phyloP scores from a whole-genome alignment of 2,329 filamentous ascomycete genomes.

The Aphanoascus verrucosus region DNA sequence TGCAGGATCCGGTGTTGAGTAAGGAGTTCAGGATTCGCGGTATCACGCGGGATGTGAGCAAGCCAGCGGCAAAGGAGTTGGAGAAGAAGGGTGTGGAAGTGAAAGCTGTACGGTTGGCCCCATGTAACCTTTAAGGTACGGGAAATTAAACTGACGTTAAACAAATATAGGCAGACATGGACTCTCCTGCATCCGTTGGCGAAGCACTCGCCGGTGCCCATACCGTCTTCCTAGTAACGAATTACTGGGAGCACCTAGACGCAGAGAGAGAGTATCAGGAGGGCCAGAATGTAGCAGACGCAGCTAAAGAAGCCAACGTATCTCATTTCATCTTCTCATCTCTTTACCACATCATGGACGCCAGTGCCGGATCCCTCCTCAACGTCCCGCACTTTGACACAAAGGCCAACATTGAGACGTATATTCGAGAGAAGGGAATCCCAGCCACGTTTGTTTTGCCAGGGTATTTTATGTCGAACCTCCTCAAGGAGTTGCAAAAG shows the following conservation, averaged over 20 bases:
- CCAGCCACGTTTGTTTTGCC: constrained; percentile 34
- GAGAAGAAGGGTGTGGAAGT: constrained; percentile 25
- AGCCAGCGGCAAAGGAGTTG: constrained; percentile 24
- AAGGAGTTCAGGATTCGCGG: constrained; percentile 41
- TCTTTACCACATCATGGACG: constrained; percentile 24
- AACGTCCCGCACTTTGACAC: constrained; percentile 33
- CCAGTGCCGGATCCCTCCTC: constrained; percentile 27
- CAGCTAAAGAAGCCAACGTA: constrained; percentile 27
- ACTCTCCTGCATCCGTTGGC: constrained; percentile 31
- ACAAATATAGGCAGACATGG: constrained; percentile 31
- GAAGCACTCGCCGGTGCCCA: constrained; percentile 37
- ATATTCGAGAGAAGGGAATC: constrained; percentile 28
- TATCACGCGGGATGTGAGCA: constrained; percentile 39
- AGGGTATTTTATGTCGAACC: constrained; percentile 38
- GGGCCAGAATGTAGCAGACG: constrained; percentile 33
- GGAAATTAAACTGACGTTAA: not conserved
- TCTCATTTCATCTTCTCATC: constrained; percentile 36
- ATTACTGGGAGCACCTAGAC: constrained; percentile 33
- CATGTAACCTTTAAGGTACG: constrained; percentile 14
- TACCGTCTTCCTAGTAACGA: constrained; percentile 42
- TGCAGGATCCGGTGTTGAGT: constrained; percentile 37
- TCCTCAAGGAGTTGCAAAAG: constrained; percentile 24
- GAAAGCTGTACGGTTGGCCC: constrained; percentile 1
- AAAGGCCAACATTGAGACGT: constrained; percentile 33
- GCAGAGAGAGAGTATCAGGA: constrained; percentile 29